Base-by-base conservation (phyloP, 2,329 filamentous ascomycete genomes). In the Sclerotinia spermophila region DNA sequence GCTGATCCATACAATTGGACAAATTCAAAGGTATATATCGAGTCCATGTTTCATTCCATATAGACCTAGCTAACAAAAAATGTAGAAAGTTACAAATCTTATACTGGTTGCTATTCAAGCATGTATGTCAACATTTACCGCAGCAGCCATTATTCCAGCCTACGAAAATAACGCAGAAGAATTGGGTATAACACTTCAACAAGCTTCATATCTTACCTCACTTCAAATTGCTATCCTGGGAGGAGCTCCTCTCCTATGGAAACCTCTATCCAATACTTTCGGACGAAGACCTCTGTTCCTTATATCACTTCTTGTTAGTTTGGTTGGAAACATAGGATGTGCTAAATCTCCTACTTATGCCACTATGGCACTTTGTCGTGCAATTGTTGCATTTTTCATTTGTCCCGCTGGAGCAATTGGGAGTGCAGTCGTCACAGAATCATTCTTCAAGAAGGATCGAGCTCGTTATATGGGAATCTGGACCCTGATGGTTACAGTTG, bases 1-100 rank as follows among this genome's bases (percentile, higher is more conserved):
- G 83, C 83, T 8, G 85, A 87, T 76, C 85, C 85, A 1, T 86
- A 84, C 75, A 87, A 87, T 73, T 87, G 84, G 84, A 81, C 84
- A 4, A 75, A 72, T 15, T 85, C 83, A 83, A 85, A 85, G 80
- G 83, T 82, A 74, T 15, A 15, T 40, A n/a, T 35, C 21, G 10
- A 59, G 38, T 15, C 24, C 5, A 42, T 44, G 1, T 33, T 48
- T 24, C 8, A 6, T 38, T 35, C 5, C 19, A 5, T 51, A 24
- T 27, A 17, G 3, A 40, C 45, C 27, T 55, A 27, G n/a, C 64
- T 55, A 38, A 58, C 21, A 11, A 51, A 13, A 30, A 10, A 5
- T 38, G 33, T 71, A 84, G 83, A 86, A 85, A 82, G 77, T 78
- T 2, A 72, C 79, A 71, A 85, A 86, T 67, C 79, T 87, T 1